Base-by-base conservation (phyloP, 768 basidiomycete genomes). In the Mycena kentingensis region DNA sequence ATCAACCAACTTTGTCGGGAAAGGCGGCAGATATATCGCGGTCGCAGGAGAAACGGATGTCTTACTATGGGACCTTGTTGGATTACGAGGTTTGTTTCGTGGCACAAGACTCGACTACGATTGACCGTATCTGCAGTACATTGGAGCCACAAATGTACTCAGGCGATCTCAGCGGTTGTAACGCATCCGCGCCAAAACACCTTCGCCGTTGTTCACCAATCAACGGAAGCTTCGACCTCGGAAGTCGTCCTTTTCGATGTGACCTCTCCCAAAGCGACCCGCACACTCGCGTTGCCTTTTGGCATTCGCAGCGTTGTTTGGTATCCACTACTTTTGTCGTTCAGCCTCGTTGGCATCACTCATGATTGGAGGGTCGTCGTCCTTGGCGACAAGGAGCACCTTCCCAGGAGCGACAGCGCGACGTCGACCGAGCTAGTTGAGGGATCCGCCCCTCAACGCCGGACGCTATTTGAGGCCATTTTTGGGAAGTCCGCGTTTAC, bases 381-480 rank as follows among this genome's bases (percentile, higher is more conserved):
- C 38, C 77, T 92, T 46, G 91, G 91, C 1, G 85, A 92, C 52
- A 69, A 76, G 16, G 68, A 78, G 19, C 63, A 65, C 21, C 62
- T 69, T 19, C 65, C 70, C 1, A 69, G 74, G 42, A 76, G 76
- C 12, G 77, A 79, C 34, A 77, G 76, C 18, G 61, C 72, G 3
- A 67, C 70, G 13, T 70, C 78, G 18, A 73, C 66, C 29, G 75
- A 67, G 34, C 70, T 77, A 51, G 64, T 52, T 44, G 63, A 65
- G 42, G 63, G 62, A 19, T 53, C 63, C 10, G 32, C 52, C 31
- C 64, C 63, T 49, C 62, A 57, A 59, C 75, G 58, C 55, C 73
- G 77, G 52, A 88, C 90, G 7, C 73, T 97, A 6, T 92, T 95
- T 71, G 88, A 92, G 67, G 93, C 95, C 63, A 90, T 95, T 63